Evolutionary conservation across 768 basidiomycete genomes (phyloP).

Genomic region (Gyrodon lividus): DNA sequence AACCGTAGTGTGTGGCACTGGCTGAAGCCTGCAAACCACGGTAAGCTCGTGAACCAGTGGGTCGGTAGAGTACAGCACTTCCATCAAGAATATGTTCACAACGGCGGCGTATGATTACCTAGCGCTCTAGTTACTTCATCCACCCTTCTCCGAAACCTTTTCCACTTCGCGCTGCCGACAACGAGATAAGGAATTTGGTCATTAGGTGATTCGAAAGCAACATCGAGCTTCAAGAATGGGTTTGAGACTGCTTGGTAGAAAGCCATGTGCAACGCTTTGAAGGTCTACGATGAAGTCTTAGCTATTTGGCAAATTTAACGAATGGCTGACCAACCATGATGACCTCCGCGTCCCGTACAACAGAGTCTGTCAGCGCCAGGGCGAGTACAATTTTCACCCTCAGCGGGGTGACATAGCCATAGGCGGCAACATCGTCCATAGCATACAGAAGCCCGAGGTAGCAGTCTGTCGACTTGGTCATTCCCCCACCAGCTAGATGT

Average conservation of each 20-base stretch:
- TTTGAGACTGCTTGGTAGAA: slow-evolving; percentile 83
- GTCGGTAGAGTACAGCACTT: not conserved
- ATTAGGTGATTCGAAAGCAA: slow-evolving; percentile 42
- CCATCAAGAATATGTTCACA: slow-evolving; percentile 11
- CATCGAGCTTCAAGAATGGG: slow-evolving; percentile 75
- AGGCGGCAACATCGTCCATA: slow-evolving; percentile 92
- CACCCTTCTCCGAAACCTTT: slow-evolving; percentile 63
- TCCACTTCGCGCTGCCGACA: slow-evolving; percentile 67
- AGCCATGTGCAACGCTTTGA: slow-evolving; percentile 86
- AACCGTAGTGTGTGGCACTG: slow-evolving; percentile 21
- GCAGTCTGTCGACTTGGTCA: slow-evolving; percentile 66
- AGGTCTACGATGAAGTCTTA: slow-evolving; percentile 51
- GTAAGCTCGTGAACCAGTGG: slow-evolving; percentile 25
- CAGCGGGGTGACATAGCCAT: slow-evolving; percentile 87
- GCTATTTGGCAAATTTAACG: not conserved
- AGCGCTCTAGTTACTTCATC: slow-evolving; percentile 72
- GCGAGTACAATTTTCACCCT: slow-evolving; percentile 86
- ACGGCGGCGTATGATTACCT: slow-evolving; percentile 37
- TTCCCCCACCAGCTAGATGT: slow-evolving; percentile 31
- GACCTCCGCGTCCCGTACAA: slow-evolving; percentile 79
- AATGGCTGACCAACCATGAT: slow-evolving; percentile 51
- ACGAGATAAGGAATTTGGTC: slow-evolving; percentile 57
- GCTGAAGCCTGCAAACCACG: slow-evolving; percentile 28
- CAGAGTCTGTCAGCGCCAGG: slow-evolving; percentile 74
- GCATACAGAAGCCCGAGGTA: slow-evolving; percentile 85